Conservation (phyloP, 768 basidiomycete species). For the Lyophyllum decastes region DNA sequence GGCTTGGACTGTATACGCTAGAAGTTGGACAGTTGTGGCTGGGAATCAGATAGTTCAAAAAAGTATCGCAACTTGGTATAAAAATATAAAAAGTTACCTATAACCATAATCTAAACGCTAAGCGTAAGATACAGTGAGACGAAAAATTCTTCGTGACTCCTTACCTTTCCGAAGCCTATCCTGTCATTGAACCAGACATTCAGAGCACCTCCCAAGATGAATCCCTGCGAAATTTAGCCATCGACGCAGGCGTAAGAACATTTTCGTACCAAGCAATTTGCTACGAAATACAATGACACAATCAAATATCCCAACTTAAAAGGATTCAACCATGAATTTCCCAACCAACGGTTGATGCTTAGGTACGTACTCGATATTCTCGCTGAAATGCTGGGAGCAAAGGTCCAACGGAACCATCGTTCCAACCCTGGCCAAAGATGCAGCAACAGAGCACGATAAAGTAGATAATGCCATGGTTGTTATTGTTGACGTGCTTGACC, state of each 20-base stretch:
- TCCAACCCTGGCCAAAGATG: constrained; percentile 43
- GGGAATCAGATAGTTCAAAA: neutral
- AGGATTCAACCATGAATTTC: neutral
- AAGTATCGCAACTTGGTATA: neutral
- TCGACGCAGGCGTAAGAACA: neutral
- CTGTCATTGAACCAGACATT: constrained; percentile 49
- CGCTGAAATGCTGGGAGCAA: constrained; percentile 27
- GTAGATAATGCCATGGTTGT: constrained; percentile 27
- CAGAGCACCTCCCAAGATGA: constrained; percentile 43
- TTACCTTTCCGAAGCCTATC: constrained; percentile 50
- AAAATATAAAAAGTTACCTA: constrained; percentile 13
- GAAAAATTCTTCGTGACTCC: neutral
- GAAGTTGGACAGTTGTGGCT: constrained; percentile 45
- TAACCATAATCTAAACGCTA: constrained; percentile 18
- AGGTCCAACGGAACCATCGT: constrained; percentile 27
- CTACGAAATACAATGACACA: constrained; percentile 54
- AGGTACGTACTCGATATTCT: constrained; percentile 22
- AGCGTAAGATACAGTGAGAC: neutral
- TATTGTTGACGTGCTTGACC: constrained; percentile 1
- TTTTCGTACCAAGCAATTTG: constrained; percentile 27
- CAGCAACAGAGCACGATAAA: constrained; percentile 42
- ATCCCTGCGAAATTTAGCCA: constrained; percentile 37
- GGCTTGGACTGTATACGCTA: constrained; percentile 45
- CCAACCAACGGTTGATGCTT: neutral
- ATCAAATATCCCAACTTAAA: constrained; percentile 42